Evolutionary conservation across 2,329 filamentous ascomycete species (phyloP), one percentile per base, ranked within the genome.

Genomic region (Pseudogymnoascus sp.): DNA sequence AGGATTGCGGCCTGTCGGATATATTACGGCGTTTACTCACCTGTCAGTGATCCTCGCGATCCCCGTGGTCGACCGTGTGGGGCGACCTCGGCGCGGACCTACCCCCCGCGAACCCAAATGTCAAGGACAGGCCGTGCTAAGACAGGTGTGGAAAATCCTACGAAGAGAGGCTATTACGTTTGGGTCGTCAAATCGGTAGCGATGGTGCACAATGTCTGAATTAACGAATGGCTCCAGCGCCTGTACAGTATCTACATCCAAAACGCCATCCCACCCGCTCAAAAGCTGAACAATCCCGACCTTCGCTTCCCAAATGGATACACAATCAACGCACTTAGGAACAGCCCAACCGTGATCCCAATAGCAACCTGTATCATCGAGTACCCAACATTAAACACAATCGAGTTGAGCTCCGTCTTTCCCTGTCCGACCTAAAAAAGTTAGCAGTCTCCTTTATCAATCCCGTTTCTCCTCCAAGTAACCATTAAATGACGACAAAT

Each of bases 301-400:
- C 75, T 71, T 60, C 74, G 72, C 66, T 77, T 77, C 28, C 75
- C 75, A 47, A 77, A 68, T 5, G 75, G 75, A 67, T 77, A 77
- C 4, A 77, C 71, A 40, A 77, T 70, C 23, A 77, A 67, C 5
- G 74, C 73, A 61, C 74, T 74, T 10, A 75, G 69, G 63, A 77
- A 77, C 21, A 77, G 65, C 3, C 76, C 76, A 31, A 77, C 75
- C 11, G 75, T 76, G 16, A 77, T 76, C n/a, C 75, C 76, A 62
- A 77, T 76, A 3, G 75, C 75, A 37, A 77, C 70, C 65, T 77
- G 73, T 28, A 77, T 74, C 74, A 77, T 76, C 31, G 70, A 73
- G 61, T 72, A 74, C 8, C 73, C 75, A 63, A 77, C 72, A 65
- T 75, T 76, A 60, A 75, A 73, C 16, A 76, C 75, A 14, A 75